Percentiles rank a stretch among this genome's conserved stretches.
These are phyloP conservation scores for Entomortierella chlamydospora DNA, from an alignment of 192 early-diverging fungal species.

Conservation along the genomic window DNA sequence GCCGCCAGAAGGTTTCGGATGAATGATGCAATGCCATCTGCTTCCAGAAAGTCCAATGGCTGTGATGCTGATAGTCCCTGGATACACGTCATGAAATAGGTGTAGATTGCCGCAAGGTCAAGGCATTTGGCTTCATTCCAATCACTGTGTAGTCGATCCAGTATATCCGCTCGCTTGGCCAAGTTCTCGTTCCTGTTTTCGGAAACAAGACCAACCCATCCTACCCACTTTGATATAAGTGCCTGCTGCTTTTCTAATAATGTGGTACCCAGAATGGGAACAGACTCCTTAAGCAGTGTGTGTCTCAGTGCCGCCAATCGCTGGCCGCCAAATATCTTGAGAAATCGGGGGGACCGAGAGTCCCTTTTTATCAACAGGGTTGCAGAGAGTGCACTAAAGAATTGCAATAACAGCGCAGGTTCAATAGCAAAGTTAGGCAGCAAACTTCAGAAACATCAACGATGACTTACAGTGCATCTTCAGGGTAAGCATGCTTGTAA, in stretches of 20 bases:
- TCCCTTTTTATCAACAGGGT: constrained; percentile 39
- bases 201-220: constrained; percentile 38
- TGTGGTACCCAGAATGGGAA: constrained; percentile 37
- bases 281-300: constrained; percentile 18
- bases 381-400: constrained; percentile 31
- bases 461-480: constrained; percentile 47
- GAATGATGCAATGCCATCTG: constrained; percentile 46
- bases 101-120: constrained; percentile 32
- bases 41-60: constrained; percentile 41
- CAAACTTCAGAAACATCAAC: not conserved
- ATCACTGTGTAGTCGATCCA: constrained; percentile 30
- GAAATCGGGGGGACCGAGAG: constrained; percentile 40
- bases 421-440: constrained; percentile 7
- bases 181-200: constrained; percentile 39
- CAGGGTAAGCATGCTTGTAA: constrained; percentile 38
- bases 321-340: constrained; percentile 39
- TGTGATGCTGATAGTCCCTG: constrained; percentile 43
- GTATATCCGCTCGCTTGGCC: constrained; percentile 27
- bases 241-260: constrained; percentile 37
- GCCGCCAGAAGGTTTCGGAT: constrained; percentile 31
- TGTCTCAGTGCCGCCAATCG: constrained; percentile 32
- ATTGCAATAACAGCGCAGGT: no score
- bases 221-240: constrained; percentile 42
- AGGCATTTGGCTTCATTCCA: constrained; percentile 30
- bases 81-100: constrained; percentile 32